phyloP scores from a whole-genome alignment of 2,329 filamentous ascomycete species.

The Calonectria crousiana region DNA sequence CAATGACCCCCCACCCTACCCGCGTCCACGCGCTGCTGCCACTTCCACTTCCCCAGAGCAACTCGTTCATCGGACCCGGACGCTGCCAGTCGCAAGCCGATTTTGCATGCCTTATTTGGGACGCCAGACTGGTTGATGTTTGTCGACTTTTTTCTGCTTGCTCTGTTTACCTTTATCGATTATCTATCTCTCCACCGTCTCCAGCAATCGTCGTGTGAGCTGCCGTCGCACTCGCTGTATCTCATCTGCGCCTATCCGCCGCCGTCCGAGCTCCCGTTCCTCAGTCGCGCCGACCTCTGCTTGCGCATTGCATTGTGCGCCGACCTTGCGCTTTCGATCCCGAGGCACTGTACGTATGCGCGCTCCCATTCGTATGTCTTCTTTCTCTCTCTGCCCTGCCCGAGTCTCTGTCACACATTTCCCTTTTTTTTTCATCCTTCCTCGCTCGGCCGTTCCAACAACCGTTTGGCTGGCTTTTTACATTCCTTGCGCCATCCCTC shows the following conservation, averaged over 20 bases:
- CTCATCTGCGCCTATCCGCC: conserved; percentile 11
- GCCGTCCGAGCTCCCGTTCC: conserved; percentile 12
- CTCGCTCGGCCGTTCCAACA: background rate
- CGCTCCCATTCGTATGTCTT: background rate
- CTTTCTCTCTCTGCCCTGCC: conserved; percentile 6
- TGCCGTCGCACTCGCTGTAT: conserved; percentile 15
- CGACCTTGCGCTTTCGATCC: conserved; percentile 8
- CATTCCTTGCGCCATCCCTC: conserved; percentile 21
- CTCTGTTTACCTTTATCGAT: background rate
- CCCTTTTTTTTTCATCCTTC: background rate
- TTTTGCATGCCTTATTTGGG: conserved; percentile 15
- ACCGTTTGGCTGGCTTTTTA: background rate
- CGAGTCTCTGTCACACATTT: background rate
- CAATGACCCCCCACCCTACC: conserved; percentile 36
- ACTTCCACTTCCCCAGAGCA: conserved; percentile 33
- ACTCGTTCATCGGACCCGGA: conserved; percentile 11
- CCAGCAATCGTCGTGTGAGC: conserved; percentile 11
- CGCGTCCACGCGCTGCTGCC: conserved; percentile 28
- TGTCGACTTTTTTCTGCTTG: background rate
- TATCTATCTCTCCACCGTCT: background rate
- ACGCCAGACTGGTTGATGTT: conserved; percentile 3
- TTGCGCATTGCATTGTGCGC: conserved; percentile 15
- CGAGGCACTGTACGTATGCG: conserved; percentile 24
- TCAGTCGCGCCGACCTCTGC: conserved; percentile 19
- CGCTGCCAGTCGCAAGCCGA: conserved; percentile 14